Base-by-base conservation (phyloP, 805 yeast genomes). In the Saccharomycopsis javanensis region DNA sequence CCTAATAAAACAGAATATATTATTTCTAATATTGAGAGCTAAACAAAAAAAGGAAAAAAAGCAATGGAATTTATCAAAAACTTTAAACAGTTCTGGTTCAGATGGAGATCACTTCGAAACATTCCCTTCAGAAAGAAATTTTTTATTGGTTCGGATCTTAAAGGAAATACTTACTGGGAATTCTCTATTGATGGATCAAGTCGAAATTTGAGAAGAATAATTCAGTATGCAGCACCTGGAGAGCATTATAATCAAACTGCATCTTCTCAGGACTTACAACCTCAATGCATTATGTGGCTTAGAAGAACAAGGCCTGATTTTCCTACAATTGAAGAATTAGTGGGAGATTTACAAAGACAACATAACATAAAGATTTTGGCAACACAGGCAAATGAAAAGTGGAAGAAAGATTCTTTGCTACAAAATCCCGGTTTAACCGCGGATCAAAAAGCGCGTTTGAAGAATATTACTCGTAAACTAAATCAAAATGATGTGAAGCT, bases 161-260 rank as follows among this genome's bases (percentile, higher is more conserved):
- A 81, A 42, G 96, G 94, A 2, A 88, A 88, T 67, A 82, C 92
- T 1, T 88, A 84, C 71, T 88, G 96, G 96, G 96, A 88, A 67
- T 82, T 85, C 68, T 75, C 76, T 54, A 72, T 79, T 27, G 82
- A 80, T 59, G 75, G 77, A 63, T 65, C 67, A 55, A 74, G 80
- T 63, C 71, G 69, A 27, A 68, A 83, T 58, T 74, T 83, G 58
- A 71, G 96, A 53, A 69, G 96, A 50, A 80, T 85, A 55, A 76
- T 83, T 56, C 82, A 83, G 57, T 87, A 88, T 11, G 67, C 70
- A 45, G 68, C 71, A 38, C 72, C 74, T 50, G 73, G 75, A 56
- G 66, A 74, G 4, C 79, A 77, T 65, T 74, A 79, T 50, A 79
- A 78, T 5, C 48, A 50, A 25, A 15, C 54, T 5, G 58, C 55